Evolutionary conservation across 2,329 filamentous ascomycete genomes (phyloP), one percentile per base, ranked within the genome.

Genomic region (Claviceps humidiphila): DNA sequence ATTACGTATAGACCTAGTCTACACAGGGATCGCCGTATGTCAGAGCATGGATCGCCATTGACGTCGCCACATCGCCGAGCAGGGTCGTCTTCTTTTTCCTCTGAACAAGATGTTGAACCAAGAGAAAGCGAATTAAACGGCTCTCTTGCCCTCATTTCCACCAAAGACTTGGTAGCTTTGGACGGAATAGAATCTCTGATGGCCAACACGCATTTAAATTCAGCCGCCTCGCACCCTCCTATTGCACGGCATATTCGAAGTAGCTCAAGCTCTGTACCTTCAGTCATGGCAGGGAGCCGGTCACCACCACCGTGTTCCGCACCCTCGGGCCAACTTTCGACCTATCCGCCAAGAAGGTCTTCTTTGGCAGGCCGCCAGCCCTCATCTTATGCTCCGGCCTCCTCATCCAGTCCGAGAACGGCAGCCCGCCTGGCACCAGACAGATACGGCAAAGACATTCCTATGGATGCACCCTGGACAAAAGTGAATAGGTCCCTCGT

Each of bases 381-480:
- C 24, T 17, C 42, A 7, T 43, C 17, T 22, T 37, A 41, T 43
- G 6, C 37, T 24, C n/a, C 48, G 20, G 51, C 34, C 8, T 37
- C 40, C 16, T 63, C 62, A 5, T 59, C 56, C 42, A 70, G 64
- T 51, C 64, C 68, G 3, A 58, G 60, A 11, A 56, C 55, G 24
- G 54, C 58, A 51, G 60, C 66, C 40, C 69, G 68, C 3, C 66
- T 82, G 3, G 77, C 72, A 0, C 80, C 81, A 0, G 81, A 84
- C 57, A 70, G 73, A 22, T 71, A 74, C 37, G 81, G 81, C 1
- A 70, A 73, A 4, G 71, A 76, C 13, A 84, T 84, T 2, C 64
- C 74, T 0, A 64, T 72, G 5, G 74, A 81, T 34, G 78, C 78
- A 1, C 71, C 72, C 51, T 82, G 78, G 78, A 82, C 78, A 13